These are phyloP conservation scores for Exserohilum turcica DNA, from an alignment of 2,329 filamentous ascomycete species.

Conservation along the genomic window DNA sequence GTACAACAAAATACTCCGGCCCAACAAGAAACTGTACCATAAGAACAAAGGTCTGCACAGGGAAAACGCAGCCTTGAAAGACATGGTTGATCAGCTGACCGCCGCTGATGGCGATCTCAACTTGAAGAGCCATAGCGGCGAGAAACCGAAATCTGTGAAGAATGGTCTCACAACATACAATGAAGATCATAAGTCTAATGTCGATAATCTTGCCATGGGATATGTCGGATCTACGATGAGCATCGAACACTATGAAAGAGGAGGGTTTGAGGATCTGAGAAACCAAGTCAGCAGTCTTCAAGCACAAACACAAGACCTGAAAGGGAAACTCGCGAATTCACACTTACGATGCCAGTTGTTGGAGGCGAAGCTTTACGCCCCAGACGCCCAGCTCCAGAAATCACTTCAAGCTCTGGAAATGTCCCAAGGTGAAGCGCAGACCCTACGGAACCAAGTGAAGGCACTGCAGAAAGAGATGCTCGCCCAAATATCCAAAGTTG, in stretches of 20 bases:
- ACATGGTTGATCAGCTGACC: not conserved
- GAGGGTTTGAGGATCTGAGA: not conserved
- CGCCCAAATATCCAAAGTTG: not conserved
- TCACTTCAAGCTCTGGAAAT: not conserved
- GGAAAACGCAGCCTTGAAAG: too few relatives aligned
- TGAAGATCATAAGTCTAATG: not conserved
- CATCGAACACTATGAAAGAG: not conserved
- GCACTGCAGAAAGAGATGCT: constrained; percentile 1
- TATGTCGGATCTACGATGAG: not conserved
- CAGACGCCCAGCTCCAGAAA: not conserved
- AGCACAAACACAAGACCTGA: not conserved
- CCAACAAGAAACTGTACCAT: too few relatives aligned
- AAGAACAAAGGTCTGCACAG: too few relatives aligned
- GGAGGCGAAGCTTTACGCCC: too few relatives aligned
- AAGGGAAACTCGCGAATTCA: not conserved
- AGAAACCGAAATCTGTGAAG: not conserved
- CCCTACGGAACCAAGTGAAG: not conserved
- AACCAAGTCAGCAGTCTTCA: not conserved
- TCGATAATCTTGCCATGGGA: not conserved
- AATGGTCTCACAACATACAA: not conserved
- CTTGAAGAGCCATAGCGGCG: not conserved
- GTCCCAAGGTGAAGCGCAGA: not conserved
- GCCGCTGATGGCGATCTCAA: not conserved
- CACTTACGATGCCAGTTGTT: not conserved
- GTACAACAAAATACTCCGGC: too few relatives aligned